Percentiles rank a stretch among this genome's conserved stretches.
Conservation (phyloP, 495 filamentous ascomycete genomes). For the Massariosphaeria phaeospora region DNA sequence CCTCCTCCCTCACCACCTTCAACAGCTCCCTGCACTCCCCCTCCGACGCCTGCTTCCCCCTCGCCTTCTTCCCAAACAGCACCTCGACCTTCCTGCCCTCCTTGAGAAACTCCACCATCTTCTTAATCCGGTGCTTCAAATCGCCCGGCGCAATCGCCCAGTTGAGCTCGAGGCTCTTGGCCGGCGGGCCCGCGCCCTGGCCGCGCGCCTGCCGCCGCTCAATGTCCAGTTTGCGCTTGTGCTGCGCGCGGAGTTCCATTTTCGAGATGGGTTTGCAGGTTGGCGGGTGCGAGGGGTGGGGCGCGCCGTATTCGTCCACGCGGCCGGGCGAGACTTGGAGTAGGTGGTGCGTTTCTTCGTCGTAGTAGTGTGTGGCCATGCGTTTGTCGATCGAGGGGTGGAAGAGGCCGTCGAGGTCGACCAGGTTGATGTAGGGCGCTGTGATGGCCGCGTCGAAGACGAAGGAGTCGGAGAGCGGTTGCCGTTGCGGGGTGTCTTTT, state of each 20-base stretch:
- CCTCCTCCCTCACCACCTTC: constrained; percentile 24
- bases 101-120: constrained; percentile 35
- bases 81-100: constrained; percentile 42
- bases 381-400: constrained; percentile 43
- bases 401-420: constrained; percentile 48
- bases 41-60: constrained; percentile 33
- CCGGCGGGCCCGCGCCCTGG: neutral
- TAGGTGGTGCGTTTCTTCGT: constrained; percentile 51
- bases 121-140: constrained; percentile 35
- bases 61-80: constrained; percentile 36
- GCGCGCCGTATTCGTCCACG: constrained; percentile 12
- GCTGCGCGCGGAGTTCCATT: constrained; percentile 38
- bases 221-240: constrained; percentile 34
- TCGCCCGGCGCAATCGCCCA: constrained; percentile 64
- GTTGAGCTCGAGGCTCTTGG: constrained; percentile 76
- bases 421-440: constrained; percentile 46
- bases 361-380: constrained; percentile 47
- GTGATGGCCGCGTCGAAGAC: constrained; percentile 33
- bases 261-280: constrained; percentile 65
- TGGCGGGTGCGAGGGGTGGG: constrained; percentile 37
- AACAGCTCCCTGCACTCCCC: constrained; percentile 34
- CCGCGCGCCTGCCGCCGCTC: constrained; percentile 36
- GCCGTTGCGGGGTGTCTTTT: constrained; percentile 17
- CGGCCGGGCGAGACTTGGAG: constrained; percentile 50
- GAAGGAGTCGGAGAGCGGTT: constrained; percentile 23